phyloP scores from a whole-genome alignment of 2,329 filamentous ascomycete species.

The Aciculosporium take region DNA sequence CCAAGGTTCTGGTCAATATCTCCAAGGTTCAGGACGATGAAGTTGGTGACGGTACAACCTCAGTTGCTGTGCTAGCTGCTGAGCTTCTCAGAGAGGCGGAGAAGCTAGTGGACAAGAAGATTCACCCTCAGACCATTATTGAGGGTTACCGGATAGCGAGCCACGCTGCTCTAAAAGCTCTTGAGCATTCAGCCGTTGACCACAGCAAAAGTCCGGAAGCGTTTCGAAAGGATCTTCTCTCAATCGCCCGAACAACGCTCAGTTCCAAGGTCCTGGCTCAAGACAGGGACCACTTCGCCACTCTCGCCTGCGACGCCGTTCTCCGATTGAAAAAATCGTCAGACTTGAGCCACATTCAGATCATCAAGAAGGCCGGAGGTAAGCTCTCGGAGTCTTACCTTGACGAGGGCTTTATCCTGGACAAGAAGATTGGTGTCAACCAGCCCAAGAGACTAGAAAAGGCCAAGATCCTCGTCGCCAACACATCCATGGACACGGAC shows the following conservation, averaged over 20 bases:
- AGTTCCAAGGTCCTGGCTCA: slow-evolving; percentile 95
- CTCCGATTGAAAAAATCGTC: slow-evolving; percentile 78
- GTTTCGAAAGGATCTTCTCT: slow-evolving; percentile 78
- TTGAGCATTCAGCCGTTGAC: slow-evolving; percentile 76
- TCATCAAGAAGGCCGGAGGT: slow-evolving; percentile 98
- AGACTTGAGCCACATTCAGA: slow-evolving; percentile 94
- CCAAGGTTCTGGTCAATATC: slow-evolving; percentile 97
- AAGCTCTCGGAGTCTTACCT: slow-evolving; percentile 97
- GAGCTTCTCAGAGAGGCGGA: slow-evolving; percentile 93
- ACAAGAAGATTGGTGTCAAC: slow-evolving; percentile 98
- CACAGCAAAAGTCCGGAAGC: slow-evolving; percentile 70
- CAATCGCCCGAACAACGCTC: slow-evolving; percentile 87
- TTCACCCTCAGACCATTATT: slow-evolving; percentile 98
- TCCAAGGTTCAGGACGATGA: slow-evolving; percentile 99
- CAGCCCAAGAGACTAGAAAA: slow-evolving; percentile 96
- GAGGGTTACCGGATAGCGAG: slow-evolving; percentile 98
- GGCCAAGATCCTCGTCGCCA: slow-evolving; percentile 93
- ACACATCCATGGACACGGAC: slow-evolving; percentile 98
- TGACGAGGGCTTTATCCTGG: slow-evolving; percentile 94
- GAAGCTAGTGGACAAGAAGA: slow-evolving; percentile 94
- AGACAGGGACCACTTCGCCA: slow-evolving; percentile 81
- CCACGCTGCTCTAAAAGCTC: slow-evolving; percentile 67
- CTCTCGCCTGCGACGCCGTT: slow-evolving; percentile 81
- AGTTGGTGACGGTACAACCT: slow-evolving; percentile 94
- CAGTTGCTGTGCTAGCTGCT: slow-evolving; percentile 88